Conservation (phyloP, 257 asterid genomes). For the Anisodus tanguticus region DNA sequence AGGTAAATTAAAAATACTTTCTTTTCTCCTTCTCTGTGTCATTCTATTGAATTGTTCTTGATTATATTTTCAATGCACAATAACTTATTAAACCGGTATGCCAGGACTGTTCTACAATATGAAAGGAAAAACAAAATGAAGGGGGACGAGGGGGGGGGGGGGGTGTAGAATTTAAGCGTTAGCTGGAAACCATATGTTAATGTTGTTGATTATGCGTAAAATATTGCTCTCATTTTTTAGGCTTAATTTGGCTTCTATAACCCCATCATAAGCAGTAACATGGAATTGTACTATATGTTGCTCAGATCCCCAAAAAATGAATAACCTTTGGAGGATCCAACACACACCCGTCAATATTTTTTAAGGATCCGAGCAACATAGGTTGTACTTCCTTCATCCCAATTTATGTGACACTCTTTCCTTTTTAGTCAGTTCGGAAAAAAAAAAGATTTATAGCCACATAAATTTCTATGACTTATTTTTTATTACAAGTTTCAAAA, state of each 20-base stretch:
- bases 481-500: too few species aligned
- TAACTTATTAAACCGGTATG: not conserved
- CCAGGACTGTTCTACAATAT: not conserved
- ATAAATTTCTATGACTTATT: too few species aligned
- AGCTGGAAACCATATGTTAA: not conserved
- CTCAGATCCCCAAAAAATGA: not conserved
- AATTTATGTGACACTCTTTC: too few species aligned
- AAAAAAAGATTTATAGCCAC: too few species aligned
- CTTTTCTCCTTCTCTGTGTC: not conserved
- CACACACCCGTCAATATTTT: not conserved
- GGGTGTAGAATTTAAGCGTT: not conserved
- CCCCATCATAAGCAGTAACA: not conserved
- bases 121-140: not conserved
- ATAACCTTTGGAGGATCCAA: not conserved
- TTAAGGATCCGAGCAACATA: not conserved
- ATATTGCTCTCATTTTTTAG: not conserved
- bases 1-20: slow-evolving; percentile 47
- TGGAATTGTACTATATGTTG: not conserved
- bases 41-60: not conserved
- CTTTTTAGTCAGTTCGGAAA: too few species aligned
- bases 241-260: not conserved
- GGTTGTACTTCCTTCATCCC: not conserved
- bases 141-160: not conserved
- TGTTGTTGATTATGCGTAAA: not conserved
- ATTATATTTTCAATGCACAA: not conserved